Percentiles rank a stretch among this genome's conserved stretches.
These are phyloP conservation scores for Fraxinus excelsior DNA, from an alignment of 257 asterid species.

Conservation along the genomic window DNA sequence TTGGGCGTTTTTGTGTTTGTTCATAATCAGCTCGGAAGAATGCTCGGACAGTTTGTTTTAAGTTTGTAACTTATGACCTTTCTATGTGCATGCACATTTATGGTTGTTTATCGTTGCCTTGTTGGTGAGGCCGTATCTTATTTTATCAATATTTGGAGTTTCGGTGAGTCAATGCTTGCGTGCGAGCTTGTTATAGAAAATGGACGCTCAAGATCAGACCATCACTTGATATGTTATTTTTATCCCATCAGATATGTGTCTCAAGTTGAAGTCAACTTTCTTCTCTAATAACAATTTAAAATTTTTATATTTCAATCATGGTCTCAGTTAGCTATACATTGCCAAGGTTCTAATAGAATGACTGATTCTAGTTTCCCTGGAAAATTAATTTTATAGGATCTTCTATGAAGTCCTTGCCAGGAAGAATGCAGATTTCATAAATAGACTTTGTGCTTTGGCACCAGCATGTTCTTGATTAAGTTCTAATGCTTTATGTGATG, in stretches of 20 bases:
- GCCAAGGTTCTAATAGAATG: not conserved
- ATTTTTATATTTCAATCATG: too few species aligned
- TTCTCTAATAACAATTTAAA: not conserved
- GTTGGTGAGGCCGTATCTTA: not conserved
- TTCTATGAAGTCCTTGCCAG: not conserved
- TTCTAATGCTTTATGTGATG: constrained; percentile 20
- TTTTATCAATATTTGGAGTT: not conserved
- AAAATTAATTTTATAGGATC: not conserved
- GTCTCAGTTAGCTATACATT: not conserved
- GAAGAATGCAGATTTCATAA: not conserved
- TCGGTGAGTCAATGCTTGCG: not conserved
- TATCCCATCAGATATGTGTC: not conserved
- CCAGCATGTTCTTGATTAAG: too few species aligned
- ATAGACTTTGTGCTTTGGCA: not conserved
- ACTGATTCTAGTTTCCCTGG: not conserved
- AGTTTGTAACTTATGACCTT: not conserved
- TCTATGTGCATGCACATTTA: not conserved
- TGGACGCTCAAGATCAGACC: not conserved
- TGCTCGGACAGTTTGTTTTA: not conserved
- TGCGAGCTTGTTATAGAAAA: not conserved
- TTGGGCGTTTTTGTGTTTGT: not conserved
- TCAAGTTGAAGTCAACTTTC: not conserved
- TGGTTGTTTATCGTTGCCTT: not conserved
- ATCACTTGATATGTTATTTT: not conserved
- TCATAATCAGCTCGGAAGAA: not conserved